Conservation (phyloP, 805 yeast genomes). For the Cyberlindnera subsufficiens region DNA sequence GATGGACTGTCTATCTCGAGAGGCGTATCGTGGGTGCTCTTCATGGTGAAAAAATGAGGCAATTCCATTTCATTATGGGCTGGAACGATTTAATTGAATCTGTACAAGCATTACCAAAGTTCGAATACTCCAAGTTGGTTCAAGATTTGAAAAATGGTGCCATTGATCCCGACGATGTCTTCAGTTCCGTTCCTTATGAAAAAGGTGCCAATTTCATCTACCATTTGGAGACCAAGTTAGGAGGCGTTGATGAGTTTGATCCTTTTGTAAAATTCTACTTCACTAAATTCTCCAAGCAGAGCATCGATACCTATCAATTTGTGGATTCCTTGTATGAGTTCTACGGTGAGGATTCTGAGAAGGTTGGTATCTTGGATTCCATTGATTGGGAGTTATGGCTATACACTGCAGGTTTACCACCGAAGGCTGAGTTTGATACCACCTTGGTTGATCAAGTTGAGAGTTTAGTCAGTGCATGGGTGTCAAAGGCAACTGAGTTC, state of each 20-base stretch:
- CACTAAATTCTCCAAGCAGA: conserved; percentile 56
- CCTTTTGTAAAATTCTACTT: conserved; percentile 79
- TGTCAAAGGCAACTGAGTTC: conserved; percentile 11
- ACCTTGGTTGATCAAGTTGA: conserved; percentile 70
- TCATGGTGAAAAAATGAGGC: conserved; percentile 57
- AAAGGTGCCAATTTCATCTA: conserved; percentile 80
- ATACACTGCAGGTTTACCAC: conserved; percentile 81
- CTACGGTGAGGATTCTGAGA: conserved; percentile 34
- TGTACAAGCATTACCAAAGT: conserved; percentile 57
- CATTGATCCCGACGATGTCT: conserved; percentile 83
- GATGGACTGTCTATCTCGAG: conserved; percentile 92
- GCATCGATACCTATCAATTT: conserved; percentile 80
- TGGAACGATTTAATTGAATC: conserved; percentile 77
- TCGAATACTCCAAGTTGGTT: conserved; percentile 54
- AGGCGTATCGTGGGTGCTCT: conserved; percentile 53
- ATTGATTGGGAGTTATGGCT: conserved; percentile 89
- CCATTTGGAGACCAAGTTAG: conserved; percentile 63
- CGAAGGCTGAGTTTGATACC: conserved; percentile 78
- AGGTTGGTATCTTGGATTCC: conserved; percentile 47
- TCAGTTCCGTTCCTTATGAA: conserved; percentile 84
- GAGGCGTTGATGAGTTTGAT: conserved; percentile 63
- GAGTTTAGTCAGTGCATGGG: conserved; percentile 62
- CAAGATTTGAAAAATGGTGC: conserved; percentile 62
- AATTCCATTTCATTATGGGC: conserved; percentile 80
- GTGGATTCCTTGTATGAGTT: conserved; percentile 69